phyloP scores from a whole-genome alignment of 2,329 filamentous ascomycete species.

The Graphilbum fragrans region DNA sequence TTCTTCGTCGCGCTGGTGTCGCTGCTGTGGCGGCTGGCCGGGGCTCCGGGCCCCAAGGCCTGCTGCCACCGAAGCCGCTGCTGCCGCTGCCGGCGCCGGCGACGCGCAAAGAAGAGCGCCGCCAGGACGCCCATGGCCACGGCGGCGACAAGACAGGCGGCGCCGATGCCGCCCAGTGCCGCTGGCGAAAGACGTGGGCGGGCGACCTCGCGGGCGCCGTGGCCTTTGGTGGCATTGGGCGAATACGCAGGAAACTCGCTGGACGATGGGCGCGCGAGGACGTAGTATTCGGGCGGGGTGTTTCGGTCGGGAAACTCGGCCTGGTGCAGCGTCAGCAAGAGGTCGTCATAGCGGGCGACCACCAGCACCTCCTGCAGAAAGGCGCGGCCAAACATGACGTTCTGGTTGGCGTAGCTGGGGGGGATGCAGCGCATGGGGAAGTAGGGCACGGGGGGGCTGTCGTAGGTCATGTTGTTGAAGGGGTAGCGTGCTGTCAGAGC shows the following conservation, averaged over 20 bases:
- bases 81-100: background rate
- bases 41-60: too few relatives aligned
- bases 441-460: slow-evolving; percentile 39
- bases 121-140: slow-evolving; percentile 19
- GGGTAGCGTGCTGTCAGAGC: slow-evolving; percentile 37
- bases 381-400: slow-evolving; percentile 49
- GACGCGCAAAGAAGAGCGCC: too few relatives aligned
- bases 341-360: slow-evolving; percentile 42
- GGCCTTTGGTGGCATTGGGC: slow-evolving; percentile 16
- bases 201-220: background rate
- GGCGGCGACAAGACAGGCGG: slow-evolving; percentile 23
- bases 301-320: slow-evolving; percentile 37
- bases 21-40: slow-evolving; percentile 11
- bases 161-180: slow-evolving; percentile 32
- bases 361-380: slow-evolving; percentile 61
- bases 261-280: slow-evolving; percentile 27
- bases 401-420: slow-evolving; percentile 29
- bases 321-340: slow-evolving; percentile 41
- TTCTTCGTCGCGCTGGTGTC: slow-evolving; percentile 9
- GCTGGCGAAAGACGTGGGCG: slow-evolving; percentile 22
- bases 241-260: slow-evolving; percentile 32
- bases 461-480: slow-evolving; percentile 32
- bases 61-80: slow-evolving; percentile 20
- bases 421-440: slow-evolving; percentile 51
- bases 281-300: slow-evolving; percentile 24